Percentiles rank a stretch among this genome's conserved stretches.
These are phyloP conservation scores for Vigna trinervia DNA, from an alignment of 306 rosid species.

Conservation along the genomic window DNA sequence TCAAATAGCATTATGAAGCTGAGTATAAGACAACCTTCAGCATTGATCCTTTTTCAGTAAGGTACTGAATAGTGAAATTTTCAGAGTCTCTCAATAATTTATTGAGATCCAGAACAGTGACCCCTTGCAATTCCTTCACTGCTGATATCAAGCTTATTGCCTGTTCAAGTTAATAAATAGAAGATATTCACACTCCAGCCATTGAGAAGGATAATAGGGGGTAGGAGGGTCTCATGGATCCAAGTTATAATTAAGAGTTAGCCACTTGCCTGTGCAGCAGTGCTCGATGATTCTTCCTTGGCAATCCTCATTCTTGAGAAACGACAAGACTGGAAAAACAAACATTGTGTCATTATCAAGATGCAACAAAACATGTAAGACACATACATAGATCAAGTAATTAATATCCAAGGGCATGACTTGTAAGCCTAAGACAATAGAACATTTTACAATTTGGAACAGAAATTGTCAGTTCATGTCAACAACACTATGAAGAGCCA, in stretches of 20 bases:
- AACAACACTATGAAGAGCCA: constrained; percentile 12
- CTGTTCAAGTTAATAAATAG: constrained; percentile 60
- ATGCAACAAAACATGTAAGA: constrained; percentile 34
- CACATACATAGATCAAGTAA: constrained; percentile 37
- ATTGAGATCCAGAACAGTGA: constrained; percentile 68
- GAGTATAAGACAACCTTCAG: constrained; percentile 62
- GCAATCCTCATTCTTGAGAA: constrained; percentile 63
- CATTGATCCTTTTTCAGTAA: constrained; percentile 54
- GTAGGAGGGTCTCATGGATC: constrained; percentile 33
- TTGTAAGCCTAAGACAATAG: constrained; percentile 20
- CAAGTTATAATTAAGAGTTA: constrained; percentile 17
- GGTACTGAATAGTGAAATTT: constrained; percentile 65
- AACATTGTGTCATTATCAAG: constrained; percentile 1
- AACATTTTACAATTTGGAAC: constrained; percentile 27
- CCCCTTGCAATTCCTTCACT: constrained; percentile 75
- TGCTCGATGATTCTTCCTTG: constrained; percentile 70
- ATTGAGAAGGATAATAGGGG: constrained; percentile 29
- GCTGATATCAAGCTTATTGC: constrained; percentile 63
- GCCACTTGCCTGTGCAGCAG: constrained; percentile 65
- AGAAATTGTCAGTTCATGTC: constrained; percentile 26
- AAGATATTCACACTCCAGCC: constrained; percentile 33
- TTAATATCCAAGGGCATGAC: neutral
- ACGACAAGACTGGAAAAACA: constrained; percentile 33
- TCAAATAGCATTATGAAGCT: constrained; percentile 33
- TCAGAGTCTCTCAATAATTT: constrained; percentile 81